Conservation (phyloP, 176 grass and related monocot species). For the Aegilops umbellulata region DNA sequence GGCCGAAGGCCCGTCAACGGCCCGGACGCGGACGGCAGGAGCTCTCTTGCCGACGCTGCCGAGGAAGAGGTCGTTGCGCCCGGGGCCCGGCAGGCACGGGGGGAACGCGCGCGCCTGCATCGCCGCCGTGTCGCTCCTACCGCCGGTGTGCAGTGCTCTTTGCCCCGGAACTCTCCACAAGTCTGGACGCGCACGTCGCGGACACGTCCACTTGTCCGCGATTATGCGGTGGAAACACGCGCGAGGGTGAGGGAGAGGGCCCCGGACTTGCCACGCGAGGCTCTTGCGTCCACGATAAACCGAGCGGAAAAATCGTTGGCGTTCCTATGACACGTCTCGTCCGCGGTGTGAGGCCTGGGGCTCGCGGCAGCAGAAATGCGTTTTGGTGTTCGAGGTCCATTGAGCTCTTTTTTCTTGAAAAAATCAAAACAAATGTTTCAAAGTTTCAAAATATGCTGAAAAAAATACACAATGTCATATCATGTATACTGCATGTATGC, state of each 20-base stretch:
- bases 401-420: no score
- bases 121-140: not conserved
- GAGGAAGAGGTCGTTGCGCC: not conserved
- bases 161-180: not conserved
- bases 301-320: not conserved
- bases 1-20: conserved; percentile 34
- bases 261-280: not conserved
- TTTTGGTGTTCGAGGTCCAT: not conserved
- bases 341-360: not conserved
- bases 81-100: not conserved
- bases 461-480: no score
- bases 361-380: not conserved
- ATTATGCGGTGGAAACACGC: conserved; percentile 7
- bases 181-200: not conserved
- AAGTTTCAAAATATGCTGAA: no score
- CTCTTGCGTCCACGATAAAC: conserved; percentile 20
- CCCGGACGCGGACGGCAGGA: conserved; percentile 4
- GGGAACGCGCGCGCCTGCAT: conserved; percentile 37
- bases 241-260: not conserved
- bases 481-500: no score
- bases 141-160: not conserved
- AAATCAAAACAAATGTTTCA: no score
- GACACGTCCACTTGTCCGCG: not conserved
- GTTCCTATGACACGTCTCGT: not conserved
- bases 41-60: not conserved